Evolutionary conservation across 768 basidiomycete species (phyloP), one percentile per base, ranked within the genome.

Genomic region (Macrolepiota dolichaula): DNA sequence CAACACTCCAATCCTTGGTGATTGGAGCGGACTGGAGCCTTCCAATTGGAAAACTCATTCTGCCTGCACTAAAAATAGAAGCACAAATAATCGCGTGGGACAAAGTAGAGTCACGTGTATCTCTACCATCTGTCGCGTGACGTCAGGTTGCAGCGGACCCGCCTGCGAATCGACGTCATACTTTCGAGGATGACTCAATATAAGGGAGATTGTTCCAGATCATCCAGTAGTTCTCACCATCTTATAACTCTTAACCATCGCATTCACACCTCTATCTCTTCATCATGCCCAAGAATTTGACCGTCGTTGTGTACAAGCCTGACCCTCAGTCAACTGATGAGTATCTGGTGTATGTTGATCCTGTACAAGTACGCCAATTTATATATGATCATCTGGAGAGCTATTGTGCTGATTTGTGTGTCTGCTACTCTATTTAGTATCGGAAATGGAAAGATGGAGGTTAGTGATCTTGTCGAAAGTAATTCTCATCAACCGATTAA

Each of bases 391-490:
- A 27, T 50, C 47, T 50, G 52, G 40, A 35, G 47, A n/a, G 63
- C 51, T 56, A 50, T 58, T 49, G n/a, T n/a, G 55, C 65, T 62
- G 35, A 67, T 62, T 56, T 7, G 46, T 46, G 38, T 37, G n/a
- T n/a, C n/a, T n/a, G n/a, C 55, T 62, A 29, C 29, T 54, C 51
- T 42, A 63, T 60, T 15, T 64, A 92, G 91, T 90, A 75, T 73
- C 84, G 85, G 77, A 89, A 85, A 72, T 94, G 89, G 89, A 89
- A 85, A 72, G 81, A 75, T 10, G 91, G 89, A 81, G 91, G 92
- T 92, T 64, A 76, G 83, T 52, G 25, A 61, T 66, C 51, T 63
- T 50, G 22, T 37, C 40, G 64, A 66, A 70, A 62, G 47, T 55
- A 50, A 15, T 42, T 25, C 42, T 57, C 24, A 32, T 27, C 7